Evolutionary conservation across 345 rosid species (phyloP), one percentile per base, ranked within the genome.

Genomic region (Euphorbia peplus): DNA sequence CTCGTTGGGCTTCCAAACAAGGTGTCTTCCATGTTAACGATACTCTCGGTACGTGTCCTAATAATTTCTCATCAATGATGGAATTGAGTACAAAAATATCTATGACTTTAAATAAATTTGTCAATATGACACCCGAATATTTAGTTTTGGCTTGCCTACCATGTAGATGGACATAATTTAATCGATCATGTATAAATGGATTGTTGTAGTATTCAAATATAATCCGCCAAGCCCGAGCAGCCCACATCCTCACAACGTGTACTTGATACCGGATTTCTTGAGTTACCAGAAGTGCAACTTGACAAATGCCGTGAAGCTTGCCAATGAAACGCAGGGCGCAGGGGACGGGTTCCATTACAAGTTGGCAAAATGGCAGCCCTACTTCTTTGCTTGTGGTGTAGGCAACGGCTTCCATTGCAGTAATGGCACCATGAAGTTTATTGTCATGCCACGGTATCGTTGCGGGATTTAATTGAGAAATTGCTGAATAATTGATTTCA

Each of bases 361-460:
- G 51, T 76, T 90, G 8, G 69, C 47, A 2, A 47, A 69, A 62
- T 74, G 84, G 88, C 50, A 39, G 37, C 86, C 90, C 28, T 67
- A 86, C 79, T 88, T 74, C 82, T 85, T 90, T 35, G 87, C 95
- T 1, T 92, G 95, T 25, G 97, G 95, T 0, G 89, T 76, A 60
- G 78, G 65, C 11, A 66, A 73, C 0, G 91, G 95, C 53, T 10
- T 81, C 71, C 96, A 90, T 15, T 92, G 98, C 75, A 83, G 48
- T 50, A 68, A 69, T 19, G 97, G 95, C 8, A 66, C 64, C 56
- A 92, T 90, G 96, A 88, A 32, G 37, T 90, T 92, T 70, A 72
- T 73, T 19, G 81, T 82, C 47, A 35, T 76, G 76, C 91, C 95
- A 0, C 39, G 79, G 55, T 64, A 73, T 28, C 87, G 65, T 19